These are phyloP conservation scores for Candida tropicalis DNA, from an alignment of 1,139 yeast species.

Conservation along the genomic window DNA sequence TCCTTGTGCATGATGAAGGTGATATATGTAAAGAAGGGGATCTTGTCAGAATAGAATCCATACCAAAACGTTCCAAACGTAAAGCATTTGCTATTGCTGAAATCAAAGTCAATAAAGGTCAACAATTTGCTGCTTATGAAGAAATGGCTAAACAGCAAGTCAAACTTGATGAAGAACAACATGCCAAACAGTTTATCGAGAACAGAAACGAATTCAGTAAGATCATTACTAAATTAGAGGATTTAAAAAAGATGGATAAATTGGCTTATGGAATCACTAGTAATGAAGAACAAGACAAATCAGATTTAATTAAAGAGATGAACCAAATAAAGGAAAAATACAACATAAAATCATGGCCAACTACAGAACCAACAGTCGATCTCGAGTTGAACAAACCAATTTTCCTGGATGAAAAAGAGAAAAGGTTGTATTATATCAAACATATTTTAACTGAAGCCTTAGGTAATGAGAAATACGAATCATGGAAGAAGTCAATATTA, in stretches of 20 bases:
- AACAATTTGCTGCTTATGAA: conserved; percentile 83
- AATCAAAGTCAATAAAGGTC: conserved; percentile 86
- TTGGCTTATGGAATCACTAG: conserved; percentile 37
- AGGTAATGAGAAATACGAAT: conserved; percentile 28
- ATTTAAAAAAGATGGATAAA: conserved; percentile 48
- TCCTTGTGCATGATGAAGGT: conserved; percentile 91
- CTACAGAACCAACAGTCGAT: conserved; percentile 40
- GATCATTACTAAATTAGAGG: conserved; percentile 46
- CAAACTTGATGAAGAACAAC: conserved; percentile 57
- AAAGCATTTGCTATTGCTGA: conserved; percentile 95
- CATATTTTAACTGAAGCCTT: conserved; percentile 36
- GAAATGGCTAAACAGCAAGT: conserved; percentile 71
- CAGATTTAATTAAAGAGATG: conserved; percentile 43
- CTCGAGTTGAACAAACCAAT: conserved; percentile 31
- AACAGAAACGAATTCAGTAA: conserved; percentile 44
- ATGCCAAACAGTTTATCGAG: conserved; percentile 50
- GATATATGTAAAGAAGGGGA: conserved; percentile 94
- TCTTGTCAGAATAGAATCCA: conserved; percentile 87
- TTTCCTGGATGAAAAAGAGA: conserved; percentile 21
- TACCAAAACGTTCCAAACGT: conserved; percentile 80
- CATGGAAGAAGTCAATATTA: conserved; percentile 31
- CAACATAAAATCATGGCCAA: conserved; percentile 64
- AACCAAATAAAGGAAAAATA: conserved; percentile 52
- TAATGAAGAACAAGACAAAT: conserved; percentile 39
- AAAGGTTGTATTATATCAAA: conserved; percentile 32